Percentiles rank a stretch among this genome's conserved stretches.
phyloP scores from a whole-genome alignment of 352 stramenopile species.

The Globisporangium paddicum region DNA sequence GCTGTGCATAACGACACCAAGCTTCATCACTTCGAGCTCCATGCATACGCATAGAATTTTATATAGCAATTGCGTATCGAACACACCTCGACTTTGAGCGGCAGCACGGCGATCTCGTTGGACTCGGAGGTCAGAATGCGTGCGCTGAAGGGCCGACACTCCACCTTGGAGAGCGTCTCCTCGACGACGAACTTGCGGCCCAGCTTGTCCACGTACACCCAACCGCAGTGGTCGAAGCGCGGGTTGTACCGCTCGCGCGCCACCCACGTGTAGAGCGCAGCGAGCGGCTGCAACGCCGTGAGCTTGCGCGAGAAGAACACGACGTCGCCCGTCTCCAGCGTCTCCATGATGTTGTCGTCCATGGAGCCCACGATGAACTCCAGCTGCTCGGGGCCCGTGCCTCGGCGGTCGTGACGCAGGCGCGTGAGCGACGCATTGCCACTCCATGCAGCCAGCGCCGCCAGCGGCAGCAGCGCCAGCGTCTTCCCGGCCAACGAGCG shows the following conservation, averaged over 20 bases:
- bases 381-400: constrained; percentile 26
- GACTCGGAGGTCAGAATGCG: constrained; percentile 69
- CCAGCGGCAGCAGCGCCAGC: constrained; percentile 59
- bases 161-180: constrained; percentile 73
- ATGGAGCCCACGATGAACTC: constrained; percentile 78
- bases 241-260: constrained; percentile 46
- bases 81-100: constrained; percentile 50
- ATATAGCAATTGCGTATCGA: too few species aligned
- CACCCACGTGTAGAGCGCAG: constrained; percentile 63
- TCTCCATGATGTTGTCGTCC: constrained; percentile 86
- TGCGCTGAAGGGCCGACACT: constrained; percentile 74
- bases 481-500: constrained; percentile 30
- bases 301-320: constrained; percentile 77
- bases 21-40: not conserved
- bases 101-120: constrained; percentile 74
- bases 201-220: constrained; percentile 76
- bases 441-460: constrained; percentile 56
- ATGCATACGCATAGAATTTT: too few species aligned
- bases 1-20: constrained; percentile 15
- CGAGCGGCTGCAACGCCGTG: constrained; percentile 62
- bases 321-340: constrained; percentile 79
- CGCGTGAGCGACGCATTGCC: constrained; percentile 55
- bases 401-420: constrained; percentile 34
- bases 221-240: constrained; percentile 78
- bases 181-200: constrained; percentile 83